Base-by-base conservation (phyloP, 164 flowering plant species). In the Vitis rupestris region DNA sequence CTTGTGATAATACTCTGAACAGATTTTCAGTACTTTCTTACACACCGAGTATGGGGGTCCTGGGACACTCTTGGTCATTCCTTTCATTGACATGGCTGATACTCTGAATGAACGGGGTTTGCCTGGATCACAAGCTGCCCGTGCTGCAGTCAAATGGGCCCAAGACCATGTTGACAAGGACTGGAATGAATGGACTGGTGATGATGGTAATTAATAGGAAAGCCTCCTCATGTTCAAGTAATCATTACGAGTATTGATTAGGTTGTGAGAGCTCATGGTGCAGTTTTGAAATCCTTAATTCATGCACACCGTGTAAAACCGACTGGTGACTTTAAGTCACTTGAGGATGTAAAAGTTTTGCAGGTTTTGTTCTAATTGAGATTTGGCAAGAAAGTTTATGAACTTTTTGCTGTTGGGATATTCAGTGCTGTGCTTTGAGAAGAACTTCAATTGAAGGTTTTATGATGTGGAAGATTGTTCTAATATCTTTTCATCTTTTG, bases 1-100 rank as follows among this genome's bases (percentile, higher is more conserved):
- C 56, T 10, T 37, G 4, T 57, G 51, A 16, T 30, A 13, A 47
- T 60, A 3, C 44, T 70, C 48, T 63, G 4, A 16, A 58, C 93
- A 95, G 98, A 91, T 91, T 48, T 84, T 93, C 74, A 81, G 75
- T 63, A 82, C 75, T 23, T 91, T 91, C 84, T 70, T 95, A 65
- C 88, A 89, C 72, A 67, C 86, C 2, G 98, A 95, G 77, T 90
- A 95, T 81, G 97, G 97, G 47, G 99, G 99, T 63, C 98, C 99
- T 14, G 98, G 98, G 54, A 93, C 97, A 2, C 89, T 93, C 29
- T 57, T 91, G 79, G 97, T 92, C 11, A 54, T 74, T 17, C 98
- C 98, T 44, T 95, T 93, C 82, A 83, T 86, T 8, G 99, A 93
- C 72, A 95, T 95, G 98, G 94, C 97, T 16, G 96, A 90, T 75